Evolutionary conservation across 2,329 filamentous ascomycete genomes (phyloP).

Genomic region (Talaromyces marneffei): DNA sequence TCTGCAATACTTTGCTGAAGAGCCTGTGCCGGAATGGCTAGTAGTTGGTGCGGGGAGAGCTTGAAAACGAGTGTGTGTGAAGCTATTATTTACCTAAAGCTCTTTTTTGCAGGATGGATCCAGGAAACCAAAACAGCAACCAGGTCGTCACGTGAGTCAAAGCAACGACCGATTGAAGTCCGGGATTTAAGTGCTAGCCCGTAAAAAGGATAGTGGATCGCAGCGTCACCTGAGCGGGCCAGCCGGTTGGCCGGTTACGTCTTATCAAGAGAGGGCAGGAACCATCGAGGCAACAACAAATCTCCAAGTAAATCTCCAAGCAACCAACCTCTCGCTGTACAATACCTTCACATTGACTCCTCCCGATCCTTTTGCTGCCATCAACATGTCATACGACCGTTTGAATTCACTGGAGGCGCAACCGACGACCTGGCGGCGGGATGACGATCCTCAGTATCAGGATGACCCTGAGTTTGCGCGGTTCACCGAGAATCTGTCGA

Average conservation of each 20-base stretch:
- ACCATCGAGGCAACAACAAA: constrained; percentile 14
- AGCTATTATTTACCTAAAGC: constrained; percentile 10
- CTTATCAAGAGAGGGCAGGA: constrained; percentile 6
- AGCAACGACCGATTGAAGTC: background rate
- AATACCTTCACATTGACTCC: background rate
- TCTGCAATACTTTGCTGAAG: background rate
- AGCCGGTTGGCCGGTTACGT: constrained; percentile 5
- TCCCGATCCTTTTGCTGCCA: background rate
- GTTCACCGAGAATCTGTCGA: constrained; percentile 75
- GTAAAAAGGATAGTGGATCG: too few relatives aligned
- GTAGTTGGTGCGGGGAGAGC: background rate
- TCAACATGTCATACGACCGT: constrained; percentile 82
- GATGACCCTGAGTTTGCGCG: constrained; percentile 90
- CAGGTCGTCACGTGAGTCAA: constrained; percentile 10
- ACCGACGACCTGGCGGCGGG: constrained; percentile 60
- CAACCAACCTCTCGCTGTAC: too few relatives aligned
- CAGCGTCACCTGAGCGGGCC: constrained; percentile 14
- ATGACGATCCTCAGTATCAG: constrained; percentile 68
- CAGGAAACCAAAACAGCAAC: constrained; percentile 16
- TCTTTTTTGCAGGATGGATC: constrained; percentile 13
- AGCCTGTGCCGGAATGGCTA: too few relatives aligned
- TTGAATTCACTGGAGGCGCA: constrained; percentile 78
- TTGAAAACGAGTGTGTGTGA: constrained; percentile 6
- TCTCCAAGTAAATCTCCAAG: constrained; percentile 1
- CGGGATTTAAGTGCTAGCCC: background rate